These are phyloP conservation scores for Gnomoniopsis sp. DNA, from an alignment of 2,329 filamentous ascomycete genomes.

Conservation along the genomic window DNA sequence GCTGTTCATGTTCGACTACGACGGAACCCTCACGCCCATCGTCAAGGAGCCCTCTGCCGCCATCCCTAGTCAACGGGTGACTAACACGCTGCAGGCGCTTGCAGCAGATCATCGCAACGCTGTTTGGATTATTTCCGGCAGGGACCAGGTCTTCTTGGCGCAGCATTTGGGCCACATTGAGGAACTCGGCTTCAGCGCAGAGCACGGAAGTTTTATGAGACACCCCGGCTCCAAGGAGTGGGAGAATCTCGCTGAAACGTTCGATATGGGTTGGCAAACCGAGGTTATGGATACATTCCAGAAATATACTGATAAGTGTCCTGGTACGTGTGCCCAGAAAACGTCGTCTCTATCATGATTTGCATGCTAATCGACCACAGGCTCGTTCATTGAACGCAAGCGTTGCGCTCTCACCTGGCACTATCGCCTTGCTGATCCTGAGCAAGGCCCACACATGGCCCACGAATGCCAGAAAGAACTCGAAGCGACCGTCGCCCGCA, in stretches of 20 bases:
- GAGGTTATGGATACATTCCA: slow-evolving; percentile 84
- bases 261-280: slow-evolving; percentile 89
- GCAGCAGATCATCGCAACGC: slow-evolving; percentile 77
- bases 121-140: slow-evolving; percentile 98
- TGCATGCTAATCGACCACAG: slow-evolving; percentile 36
- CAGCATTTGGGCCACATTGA: slow-evolving; percentile 90
- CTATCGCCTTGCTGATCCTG: slow-evolving; percentile 86
- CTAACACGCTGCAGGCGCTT: slow-evolving; percentile 74
- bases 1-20: slow-evolving; percentile 98
- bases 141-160: slow-evolving; percentile 86
- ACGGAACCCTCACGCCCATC: slow-evolving; percentile 93
- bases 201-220: slow-evolving; percentile 94
- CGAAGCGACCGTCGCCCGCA: slow-evolving; percentile 69
- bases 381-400: slow-evolving; percentile 91
- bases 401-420: slow-evolving; percentile 96
- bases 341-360: not conserved
- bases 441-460: slow-evolving; percentile 77
- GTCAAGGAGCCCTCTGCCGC: slow-evolving; percentile 88
- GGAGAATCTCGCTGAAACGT: slow-evolving; percentile 83
- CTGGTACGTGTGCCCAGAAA: slow-evolving; percentile 53
- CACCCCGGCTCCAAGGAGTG: slow-evolving; percentile 73
- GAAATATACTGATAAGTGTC: slow-evolving; percentile 81
- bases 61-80: slow-evolving; percentile 79
- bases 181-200: slow-evolving; percentile 88
- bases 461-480: slow-evolving; percentile 79